phyloP scores from a whole-genome alignment of 805 yeast species.

The Myxozyma mucilagina region DNA sequence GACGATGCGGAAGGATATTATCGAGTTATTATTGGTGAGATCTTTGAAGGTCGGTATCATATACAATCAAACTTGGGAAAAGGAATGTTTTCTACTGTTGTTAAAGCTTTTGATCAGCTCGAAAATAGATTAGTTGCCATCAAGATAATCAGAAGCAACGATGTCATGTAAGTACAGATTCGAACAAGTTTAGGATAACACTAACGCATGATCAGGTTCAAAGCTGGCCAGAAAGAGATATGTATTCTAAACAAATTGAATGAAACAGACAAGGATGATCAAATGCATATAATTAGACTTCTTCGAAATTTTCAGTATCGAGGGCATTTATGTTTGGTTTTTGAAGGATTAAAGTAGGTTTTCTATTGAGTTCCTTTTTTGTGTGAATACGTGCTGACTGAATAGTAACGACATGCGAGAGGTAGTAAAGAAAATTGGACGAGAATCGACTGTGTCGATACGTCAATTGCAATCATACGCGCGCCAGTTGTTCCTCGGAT shows the following conservation, averaged over 20 bases:
- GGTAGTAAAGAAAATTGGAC: slow-evolving; percentile 71
- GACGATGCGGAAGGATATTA: slow-evolving; percentile 43
- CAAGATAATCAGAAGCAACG: slow-evolving; percentile 65
- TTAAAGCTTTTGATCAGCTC: slow-evolving; percentile 36
- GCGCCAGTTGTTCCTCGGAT: slow-evolving; percentile 67
- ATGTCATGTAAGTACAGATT: slow-evolving; percentile 49
- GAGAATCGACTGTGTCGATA: slow-evolving; percentile 76
- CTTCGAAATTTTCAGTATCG: slow-evolving; percentile 79
- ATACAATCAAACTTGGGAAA: slow-evolving; percentile 39
- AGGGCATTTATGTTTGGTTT: slow-evolving; percentile 82
- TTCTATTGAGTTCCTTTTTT: no score
- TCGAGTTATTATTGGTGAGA: slow-evolving; percentile 39
- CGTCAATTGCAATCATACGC: slow-evolving; percentile 68
- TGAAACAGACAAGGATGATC: slow-evolving; percentile 61
- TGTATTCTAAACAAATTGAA: slow-evolving; percentile 66
- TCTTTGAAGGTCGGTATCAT: slow-evolving; percentile 37
- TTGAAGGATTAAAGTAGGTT: slow-evolving; percentile 59
- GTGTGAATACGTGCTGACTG: neutral
- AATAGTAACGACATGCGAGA: slow-evolving; percentile 72
- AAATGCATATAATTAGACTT: slow-evolving; percentile 64
- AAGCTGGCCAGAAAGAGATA: slow-evolving; percentile 77
- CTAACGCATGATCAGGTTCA: slow-evolving; percentile 33
- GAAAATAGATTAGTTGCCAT: slow-evolving; percentile 46
- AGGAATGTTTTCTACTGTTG: slow-evolving; percentile 42
- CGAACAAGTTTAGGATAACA: neutral